These are phyloP conservation scores for Solanum paucissectum DNA, from an alignment of 257 asterid species.

Conservation along the genomic window DNA sequence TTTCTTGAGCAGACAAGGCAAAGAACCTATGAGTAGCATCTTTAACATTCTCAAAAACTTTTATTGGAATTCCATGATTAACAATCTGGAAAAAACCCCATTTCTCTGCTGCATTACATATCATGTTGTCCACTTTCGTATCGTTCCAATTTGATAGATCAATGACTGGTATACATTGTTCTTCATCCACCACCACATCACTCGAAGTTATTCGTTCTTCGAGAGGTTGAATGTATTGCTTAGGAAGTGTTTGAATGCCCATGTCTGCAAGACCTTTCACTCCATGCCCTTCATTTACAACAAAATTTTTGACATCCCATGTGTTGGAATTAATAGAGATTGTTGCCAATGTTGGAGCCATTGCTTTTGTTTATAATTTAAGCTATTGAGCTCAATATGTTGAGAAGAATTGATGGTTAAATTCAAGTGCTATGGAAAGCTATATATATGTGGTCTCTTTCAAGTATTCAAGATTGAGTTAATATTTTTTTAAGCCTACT, in stretches of 20 bases:
- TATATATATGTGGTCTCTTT: neutral
- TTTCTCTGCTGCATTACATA: conserved; percentile 36
- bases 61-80: conserved; percentile 40
- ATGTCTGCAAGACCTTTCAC: conserved; percentile 36
- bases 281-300: conserved; percentile 35
- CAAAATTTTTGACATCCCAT: conserved; percentile 20
- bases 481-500: neutral
- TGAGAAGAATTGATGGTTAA: neutral
- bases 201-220: conserved; percentile 16
- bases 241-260: conserved; percentile 22
- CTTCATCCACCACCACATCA: conserved; percentile 4
- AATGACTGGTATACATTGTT: conserved; percentile 34
- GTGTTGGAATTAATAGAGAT: neutral
- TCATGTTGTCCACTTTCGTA: conserved; percentile 8
- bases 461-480: neutral
- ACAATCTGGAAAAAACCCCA: conserved; percentile 51
- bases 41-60: conserved; percentile 33
- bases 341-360: conserved; percentile 15
- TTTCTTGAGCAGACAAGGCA: conserved; percentile 35
- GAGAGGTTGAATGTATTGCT: conserved; percentile 30
- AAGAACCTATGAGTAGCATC: conserved; percentile 32
- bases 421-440: neutral
- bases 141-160: conserved; percentile 34
- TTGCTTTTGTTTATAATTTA: neutral
- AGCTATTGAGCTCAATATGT: neutral